Evolutionary conservation across 441 rosid species (phyloP), one percentile per base, ranked within the genome.

Genomic region (Pelargonium exstipulatum): DNA sequence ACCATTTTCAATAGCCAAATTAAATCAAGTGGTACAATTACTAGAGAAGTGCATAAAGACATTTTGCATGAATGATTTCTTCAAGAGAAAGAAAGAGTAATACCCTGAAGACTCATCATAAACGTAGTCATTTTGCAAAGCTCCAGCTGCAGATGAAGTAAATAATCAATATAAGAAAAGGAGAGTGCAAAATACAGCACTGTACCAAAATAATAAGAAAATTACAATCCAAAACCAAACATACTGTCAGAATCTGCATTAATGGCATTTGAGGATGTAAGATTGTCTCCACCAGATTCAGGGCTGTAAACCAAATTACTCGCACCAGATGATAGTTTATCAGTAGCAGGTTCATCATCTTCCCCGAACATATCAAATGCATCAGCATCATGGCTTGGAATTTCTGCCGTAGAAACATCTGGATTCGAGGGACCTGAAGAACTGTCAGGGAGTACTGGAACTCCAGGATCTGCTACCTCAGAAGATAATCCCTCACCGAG

Each of bases 91-190:
- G 42, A 68, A 67, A 12, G 53, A 65, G 4, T 57, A 12, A 46
- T 90, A 92, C 99, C 99, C 97, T 71, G 98, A 88, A 68, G 88
- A 75, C 73, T 95, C 99, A 51, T 95, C 98, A 79, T 81, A 92
- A 20, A 87, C 88, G 66, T 88, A 95, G 80, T 90, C 97, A 83
- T 68, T 85, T 66, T 78, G 77, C 55, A 68, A 78, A 61, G 75
- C 79, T 80, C 83, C 92, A 77, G 69, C 97, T 91, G 87, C 78
- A 76, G 51, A 76, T 9, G 17, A 73, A 72, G 42, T 37, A 51
- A 72, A 71, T 24, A 73, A 6, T 43, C 61, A 10, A n/a, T 64
- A 43, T 16, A 53, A 68, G 64, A 7, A 62, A 22, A 58, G 22
- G 26, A 12, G 17, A 40, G 75, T 20, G n/a, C 42, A 61, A 49